Conservation (phyloP, 306 rosid genomes). For the Psophocarpus tetragonolobus region DNA sequence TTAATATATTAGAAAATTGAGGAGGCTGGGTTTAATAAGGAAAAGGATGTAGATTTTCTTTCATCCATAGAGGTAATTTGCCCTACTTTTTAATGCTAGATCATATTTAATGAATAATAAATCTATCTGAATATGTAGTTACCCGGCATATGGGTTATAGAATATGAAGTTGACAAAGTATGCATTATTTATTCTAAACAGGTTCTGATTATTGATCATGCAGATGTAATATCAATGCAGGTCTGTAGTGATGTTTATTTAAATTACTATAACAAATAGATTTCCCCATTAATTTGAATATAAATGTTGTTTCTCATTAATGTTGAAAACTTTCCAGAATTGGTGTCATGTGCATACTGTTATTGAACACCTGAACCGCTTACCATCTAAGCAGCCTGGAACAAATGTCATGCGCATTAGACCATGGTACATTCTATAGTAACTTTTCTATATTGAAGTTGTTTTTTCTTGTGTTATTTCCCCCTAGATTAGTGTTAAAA, state of each 20-base stretch:
- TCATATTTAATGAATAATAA: conserved; percentile 2
- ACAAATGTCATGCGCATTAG: conserved; percentile 90
- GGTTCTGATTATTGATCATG: conserved; percentile 91
- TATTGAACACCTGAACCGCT: conserved; percentile 66
- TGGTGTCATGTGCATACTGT: conserved; percentile 78
- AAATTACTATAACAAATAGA: conserved; percentile 24
- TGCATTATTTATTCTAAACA: conserved; percentile 42
- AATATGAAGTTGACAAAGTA: conserved; percentile 22
- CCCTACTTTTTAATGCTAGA: conserved; percentile 17
- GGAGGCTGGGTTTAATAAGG: conserved; percentile 62
- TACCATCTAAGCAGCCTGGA: conserved; percentile 78
- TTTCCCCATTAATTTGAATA: conserved; percentile 19
- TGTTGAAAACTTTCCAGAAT: conserved; percentile 53
- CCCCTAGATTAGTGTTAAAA: conserved; percentile 7
- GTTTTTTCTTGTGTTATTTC: background rate
- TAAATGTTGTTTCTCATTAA: conserved; percentile 16
- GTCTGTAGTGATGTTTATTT: conserved; percentile 46
- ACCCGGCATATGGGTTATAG: background rate
- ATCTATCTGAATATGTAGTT: conserved; percentile 18
- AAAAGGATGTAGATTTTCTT: conserved; percentile 89
- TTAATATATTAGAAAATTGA: conserved; percentile 70
- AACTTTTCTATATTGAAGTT: conserved; percentile 8
- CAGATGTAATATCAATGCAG: conserved; percentile 94
- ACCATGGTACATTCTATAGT: conserved; percentile 57
- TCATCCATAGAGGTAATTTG: conserved; percentile 86